These are phyloP conservation scores for Syzygium aqueum DNA, from an alignment of 345 rosid species.

Conservation along the genomic window DNA sequence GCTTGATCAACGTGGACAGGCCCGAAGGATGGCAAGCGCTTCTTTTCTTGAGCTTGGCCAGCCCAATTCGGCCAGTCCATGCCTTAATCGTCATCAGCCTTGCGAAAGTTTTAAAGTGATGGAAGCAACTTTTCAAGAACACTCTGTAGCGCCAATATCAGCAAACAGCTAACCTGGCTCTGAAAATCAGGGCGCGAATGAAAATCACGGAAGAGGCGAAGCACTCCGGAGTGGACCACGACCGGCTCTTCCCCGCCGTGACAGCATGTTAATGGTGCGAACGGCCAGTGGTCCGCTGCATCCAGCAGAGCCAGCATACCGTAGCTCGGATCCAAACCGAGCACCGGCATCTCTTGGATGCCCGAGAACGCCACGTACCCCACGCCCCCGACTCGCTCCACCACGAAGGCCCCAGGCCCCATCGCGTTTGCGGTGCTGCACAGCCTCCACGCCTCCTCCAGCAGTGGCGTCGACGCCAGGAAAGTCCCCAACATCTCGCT, in stretches of 20 bases:
- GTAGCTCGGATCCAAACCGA: background rate
- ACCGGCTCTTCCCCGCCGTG: slow-evolving; percentile 31
- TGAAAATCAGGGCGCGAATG: slow-evolving; percentile 7
- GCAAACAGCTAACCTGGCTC: slow-evolving; percentile 28
- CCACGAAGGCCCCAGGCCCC: slow-evolving; percentile 8
- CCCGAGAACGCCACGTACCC: slow-evolving; percentile 53
- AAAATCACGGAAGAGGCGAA: slow-evolving; percentile 27
- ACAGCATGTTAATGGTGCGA: slow-evolving; percentile 17
- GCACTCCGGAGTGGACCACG: slow-evolving; percentile 41
- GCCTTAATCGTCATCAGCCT: background rate
- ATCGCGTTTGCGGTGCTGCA: slow-evolving; percentile 31
- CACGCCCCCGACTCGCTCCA: slow-evolving; percentile 18
- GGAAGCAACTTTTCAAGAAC: too few species aligned
- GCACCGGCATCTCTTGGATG: slow-evolving; percentile 5
- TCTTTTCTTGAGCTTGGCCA: background rate
- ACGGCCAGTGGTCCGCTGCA: slow-evolving; percentile 6
- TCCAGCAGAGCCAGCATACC: background rate
- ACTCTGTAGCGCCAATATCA: too few species aligned
- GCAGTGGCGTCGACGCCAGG: slow-evolving; percentile 47
- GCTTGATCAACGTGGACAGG: background rate
- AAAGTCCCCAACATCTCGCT: slow-evolving; percentile 61
- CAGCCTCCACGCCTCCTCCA: slow-evolving; percentile 49
- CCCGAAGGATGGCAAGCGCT: background rate
- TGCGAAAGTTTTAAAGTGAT: background rate
- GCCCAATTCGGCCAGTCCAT: background rate